Base-by-base conservation (phyloP, 306 rosid species). In the Neltuma alba region DNA sequence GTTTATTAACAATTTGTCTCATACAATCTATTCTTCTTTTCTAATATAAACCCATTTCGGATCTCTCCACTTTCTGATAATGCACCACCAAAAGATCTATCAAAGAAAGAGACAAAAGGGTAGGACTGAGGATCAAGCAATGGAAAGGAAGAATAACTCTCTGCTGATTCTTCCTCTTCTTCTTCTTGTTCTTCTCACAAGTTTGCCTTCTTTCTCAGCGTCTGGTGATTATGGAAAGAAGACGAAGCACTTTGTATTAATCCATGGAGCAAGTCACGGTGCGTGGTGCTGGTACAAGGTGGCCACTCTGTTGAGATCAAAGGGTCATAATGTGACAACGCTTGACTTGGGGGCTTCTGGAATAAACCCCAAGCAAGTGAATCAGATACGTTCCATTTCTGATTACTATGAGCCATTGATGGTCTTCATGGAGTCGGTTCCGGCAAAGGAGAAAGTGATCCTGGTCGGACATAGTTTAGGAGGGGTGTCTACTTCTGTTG, bases 251-350 rank as follows among this genome's bases (percentile, higher is more conserved):
- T 87, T 85, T 9, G 90, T 89, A 63, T 30, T 89, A 33, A 74
- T 87, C 67, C 93, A 89, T 70, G 93, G 93, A 1, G 41, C 16
- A 20, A 41, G 91, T 71, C 86, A 85, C 44, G 93, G 89, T 25
- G 86, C 91, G n/a, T 89, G 93, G 93, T 81, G 89, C 15, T 89
- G 90, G 90, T 87, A 81, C 75, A 89, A 85, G 77, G 82, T 89
- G 6, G 67, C 72, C 12, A 33, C 80, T 41, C 66, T 83, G 16
- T 75, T 89, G 65, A 80, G 70, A 57, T 31, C 77, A 1, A 37
- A 28, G 2, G 85, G 91, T 15, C 91, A 87, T 68, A 79, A 81
- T 5, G 89, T 54, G 62, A 87, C 89, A 0, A 80, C 89, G 11
- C 11, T 85, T 58, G 92, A 89, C 45, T 74, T 89, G 42, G 83